These are phyloP conservation scores for Ogataea thermomethanolica DNA, from an alignment of 805 yeast species.

Conservation along the genomic window DNA sequence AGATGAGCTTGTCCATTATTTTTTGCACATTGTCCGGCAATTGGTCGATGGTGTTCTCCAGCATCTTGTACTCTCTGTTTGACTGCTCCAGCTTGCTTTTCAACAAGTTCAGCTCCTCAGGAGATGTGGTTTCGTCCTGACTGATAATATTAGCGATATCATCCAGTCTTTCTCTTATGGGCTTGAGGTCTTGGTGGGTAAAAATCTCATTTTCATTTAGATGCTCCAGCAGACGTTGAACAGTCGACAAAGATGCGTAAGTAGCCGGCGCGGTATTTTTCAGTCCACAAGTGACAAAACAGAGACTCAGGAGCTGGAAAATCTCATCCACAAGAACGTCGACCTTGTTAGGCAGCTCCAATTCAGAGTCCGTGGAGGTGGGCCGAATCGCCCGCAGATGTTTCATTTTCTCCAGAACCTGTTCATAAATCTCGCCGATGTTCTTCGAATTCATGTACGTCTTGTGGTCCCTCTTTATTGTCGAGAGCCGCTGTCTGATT, in stretches of 20 bases:
- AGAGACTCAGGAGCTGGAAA: constrained; percentile 80
- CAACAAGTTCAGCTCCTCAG: constrained; percentile 40
- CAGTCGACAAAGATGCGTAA: constrained; percentile 83
- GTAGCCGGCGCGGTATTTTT: constrained; percentile 92
- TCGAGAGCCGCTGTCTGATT: constrained; percentile 42
- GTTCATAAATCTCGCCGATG: constrained; percentile 56
- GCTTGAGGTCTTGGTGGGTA: constrained; percentile 78
- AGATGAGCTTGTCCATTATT: constrained; percentile 57
- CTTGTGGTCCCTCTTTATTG: constrained; percentile 58
- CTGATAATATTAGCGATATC: constrained; percentile 65
- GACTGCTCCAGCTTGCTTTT: constrained; percentile 66
- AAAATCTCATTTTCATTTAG: constrained; percentile 76
- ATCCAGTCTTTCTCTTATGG: constrained; percentile 67
- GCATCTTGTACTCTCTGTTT: constrained; percentile 49
- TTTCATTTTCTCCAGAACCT: constrained; percentile 52
- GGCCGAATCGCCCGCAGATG: constrained; percentile 51
- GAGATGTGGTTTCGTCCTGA: constrained; percentile 49
- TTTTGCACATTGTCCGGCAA: constrained; percentile 49
- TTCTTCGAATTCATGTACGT: constrained; percentile 66
- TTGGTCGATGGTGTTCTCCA: constrained; percentile 53
- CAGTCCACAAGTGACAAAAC: constrained; percentile 89
- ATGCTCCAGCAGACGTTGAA: constrained; percentile 79
- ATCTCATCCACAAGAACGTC: constrained; percentile 83
- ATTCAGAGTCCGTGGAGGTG: constrained; percentile 18
- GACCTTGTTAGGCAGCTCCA: constrained; percentile 44